phyloP scores from a whole-genome alignment of 305 asterid species.

The Ajuga reptans region DNA sequence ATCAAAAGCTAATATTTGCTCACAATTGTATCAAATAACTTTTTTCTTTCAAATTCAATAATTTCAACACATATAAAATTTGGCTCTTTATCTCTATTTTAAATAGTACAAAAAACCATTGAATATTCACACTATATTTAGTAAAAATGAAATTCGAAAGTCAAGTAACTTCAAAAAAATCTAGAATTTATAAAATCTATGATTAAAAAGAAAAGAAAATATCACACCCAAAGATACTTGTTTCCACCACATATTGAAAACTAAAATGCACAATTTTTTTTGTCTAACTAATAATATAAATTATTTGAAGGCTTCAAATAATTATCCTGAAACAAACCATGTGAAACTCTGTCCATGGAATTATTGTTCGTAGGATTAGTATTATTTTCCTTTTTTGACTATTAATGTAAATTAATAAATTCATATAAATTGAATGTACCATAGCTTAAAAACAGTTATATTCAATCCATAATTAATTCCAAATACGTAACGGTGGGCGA shows the following conservation, averaged over 20 bases:
- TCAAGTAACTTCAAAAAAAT: not conserved
- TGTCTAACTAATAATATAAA: not conserved
- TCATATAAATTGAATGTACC: not conserved
- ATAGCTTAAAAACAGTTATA: not conserved
- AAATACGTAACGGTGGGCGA: conserved; percentile 4
- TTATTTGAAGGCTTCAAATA: not conserved
- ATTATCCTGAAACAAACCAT: conserved; percentile 12
- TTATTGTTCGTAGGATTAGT: conserved; percentile 14
- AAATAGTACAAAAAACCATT: too few species aligned
- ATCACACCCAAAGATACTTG: too few species aligned
- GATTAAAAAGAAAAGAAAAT: too few species aligned
- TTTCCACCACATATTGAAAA: too few species aligned
- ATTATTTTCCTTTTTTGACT: not conserved
- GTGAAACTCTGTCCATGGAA: conserved; percentile 4
- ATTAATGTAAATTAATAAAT: not conserved
- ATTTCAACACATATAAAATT: too few species aligned
- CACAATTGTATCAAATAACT: too few species aligned
- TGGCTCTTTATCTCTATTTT: too few species aligned
- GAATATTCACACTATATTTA: too few species aligned
- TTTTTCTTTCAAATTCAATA: too few species aligned
- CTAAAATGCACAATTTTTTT: too few species aligned
- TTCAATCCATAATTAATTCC: conserved; percentile 8
- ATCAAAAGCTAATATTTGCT: too few species aligned
- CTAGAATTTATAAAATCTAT: too few species aligned
- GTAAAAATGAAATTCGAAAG: not conserved